Evolutionary conservation across 2,329 filamentous ascomycete genomes (phyloP).

Genomic region (Microdochium paspali): DNA sequence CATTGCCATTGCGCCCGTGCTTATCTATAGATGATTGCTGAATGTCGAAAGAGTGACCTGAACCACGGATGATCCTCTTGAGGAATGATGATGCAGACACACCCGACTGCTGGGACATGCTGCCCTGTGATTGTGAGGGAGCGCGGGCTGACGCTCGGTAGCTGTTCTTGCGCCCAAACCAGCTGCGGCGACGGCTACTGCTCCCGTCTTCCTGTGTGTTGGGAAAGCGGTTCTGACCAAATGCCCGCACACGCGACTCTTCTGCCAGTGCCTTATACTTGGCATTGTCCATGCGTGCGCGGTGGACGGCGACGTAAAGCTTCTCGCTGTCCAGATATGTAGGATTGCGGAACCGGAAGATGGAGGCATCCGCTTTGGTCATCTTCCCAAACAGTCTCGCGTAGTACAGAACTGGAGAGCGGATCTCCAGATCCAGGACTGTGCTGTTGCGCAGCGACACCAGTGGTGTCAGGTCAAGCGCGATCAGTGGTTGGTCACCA

Average conservation of each 20-base stretch:
- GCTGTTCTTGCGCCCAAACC: conserved; percentile 56
- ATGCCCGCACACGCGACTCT: conserved; percentile 63
- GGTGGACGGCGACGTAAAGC: conserved; percentile 80
- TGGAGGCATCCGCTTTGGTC: conserved; percentile 52
- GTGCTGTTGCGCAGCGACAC: conserved; percentile 87
- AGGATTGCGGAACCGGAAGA: conserved; percentile 84
- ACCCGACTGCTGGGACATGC: conserved; percentile 47
- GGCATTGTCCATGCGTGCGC: conserved; percentile 82
- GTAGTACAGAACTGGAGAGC: conserved; percentile 66
- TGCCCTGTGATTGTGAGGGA: conserved; percentile 60
- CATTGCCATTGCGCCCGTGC: conserved; percentile 41
- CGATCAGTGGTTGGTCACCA: conserved; percentile 40
- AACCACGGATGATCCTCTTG: conserved; percentile 63
- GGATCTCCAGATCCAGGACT: conserved; percentile 86
- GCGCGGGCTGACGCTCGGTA: conserved; percentile 54
- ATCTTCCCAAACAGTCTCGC: conserved; percentile 53
- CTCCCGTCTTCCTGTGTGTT: conserved; percentile 34
- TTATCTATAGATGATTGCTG: conserved; percentile 65
- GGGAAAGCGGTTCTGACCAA: conserved; percentile 44
- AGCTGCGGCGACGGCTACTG: conserved; percentile 39
- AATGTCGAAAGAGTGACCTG: conserved; percentile 69
- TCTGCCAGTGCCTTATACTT: conserved; percentile 67
- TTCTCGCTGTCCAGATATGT: conserved; percentile 68
- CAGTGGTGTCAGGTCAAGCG: conserved; percentile 81
- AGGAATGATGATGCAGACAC: conserved; percentile 70